Percentiles rank a stretch among this genome's conserved stretches.
Conservation (phyloP, 148 eudicot genomes). For the Silene conica region DNA sequence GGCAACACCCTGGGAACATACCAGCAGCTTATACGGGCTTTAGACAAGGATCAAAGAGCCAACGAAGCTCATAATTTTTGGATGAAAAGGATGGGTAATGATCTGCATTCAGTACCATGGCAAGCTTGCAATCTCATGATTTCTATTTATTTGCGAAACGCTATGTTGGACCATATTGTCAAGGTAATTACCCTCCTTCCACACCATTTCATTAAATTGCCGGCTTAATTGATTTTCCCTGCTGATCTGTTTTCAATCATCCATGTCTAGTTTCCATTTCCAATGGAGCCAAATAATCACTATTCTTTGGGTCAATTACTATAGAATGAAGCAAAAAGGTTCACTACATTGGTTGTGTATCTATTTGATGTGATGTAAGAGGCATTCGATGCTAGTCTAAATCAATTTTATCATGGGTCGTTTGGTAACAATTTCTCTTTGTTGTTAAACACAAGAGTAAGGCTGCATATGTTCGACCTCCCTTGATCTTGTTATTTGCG, state of each 20-base stretch:
- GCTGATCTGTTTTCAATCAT: no score
- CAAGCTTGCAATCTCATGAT: conserved; percentile 72
- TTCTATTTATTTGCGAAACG: conserved; percentile 69
- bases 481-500: neutral
- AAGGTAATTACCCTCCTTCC: conserved; percentile 29
- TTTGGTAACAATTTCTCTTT: neutral
- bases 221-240: no score
- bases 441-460: neutral
- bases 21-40: conserved; percentile 72
- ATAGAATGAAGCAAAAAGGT: neutral
- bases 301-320: neutral
- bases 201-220: neutral
- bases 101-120: conserved; percentile 88
- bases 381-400: neutral
- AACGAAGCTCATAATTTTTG: conserved; percentile 84
- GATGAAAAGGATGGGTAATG: conserved; percentile 72
- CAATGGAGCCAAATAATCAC: neutral
- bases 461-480: neutral
- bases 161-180: conserved; percentile 68
- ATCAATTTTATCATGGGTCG: neutral
- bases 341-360: neutral
- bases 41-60: conserved; percentile 81
- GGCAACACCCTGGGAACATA: conserved; percentile 80
- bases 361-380: neutral
- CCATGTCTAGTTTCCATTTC: neutral